Conservation (phyloP, 1,284 basidiomycete species). For the Termitomyces sp. region DNA sequence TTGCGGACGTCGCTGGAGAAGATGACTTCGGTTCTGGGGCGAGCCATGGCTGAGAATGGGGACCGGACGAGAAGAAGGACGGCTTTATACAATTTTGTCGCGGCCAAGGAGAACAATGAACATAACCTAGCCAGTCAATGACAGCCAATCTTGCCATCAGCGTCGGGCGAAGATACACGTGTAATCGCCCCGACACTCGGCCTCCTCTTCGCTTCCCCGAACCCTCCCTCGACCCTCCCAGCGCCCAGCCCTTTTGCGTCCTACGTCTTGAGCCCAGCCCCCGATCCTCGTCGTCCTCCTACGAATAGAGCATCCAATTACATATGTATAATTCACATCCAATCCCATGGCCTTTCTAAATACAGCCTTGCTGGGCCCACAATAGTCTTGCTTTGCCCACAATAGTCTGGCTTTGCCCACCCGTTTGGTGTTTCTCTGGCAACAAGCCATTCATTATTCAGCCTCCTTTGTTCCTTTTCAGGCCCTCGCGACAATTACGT, state of each 20-base stretch:
- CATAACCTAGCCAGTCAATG: not conserved
- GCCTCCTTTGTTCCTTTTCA: not conserved
- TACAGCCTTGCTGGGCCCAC: too few species aligned
- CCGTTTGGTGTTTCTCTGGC: too few species aligned
- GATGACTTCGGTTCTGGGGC: slow-evolving; percentile 47
- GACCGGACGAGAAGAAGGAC: not conserved
- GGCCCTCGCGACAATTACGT: slow-evolving; percentile 8
- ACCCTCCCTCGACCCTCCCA: too few species aligned
- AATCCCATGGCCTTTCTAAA: too few species aligned
- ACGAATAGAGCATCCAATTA: too few species aligned
- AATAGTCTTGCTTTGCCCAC: too few species aligned
- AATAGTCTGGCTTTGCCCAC: too few species aligned
- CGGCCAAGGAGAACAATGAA: not conserved
- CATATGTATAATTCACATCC: not conserved
- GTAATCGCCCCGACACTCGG: slow-evolving; percentile 31
- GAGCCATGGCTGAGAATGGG: slow-evolving; percentile 13
- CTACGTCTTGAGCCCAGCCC: too few species aligned
- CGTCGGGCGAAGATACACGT: slow-evolving; percentile 43
- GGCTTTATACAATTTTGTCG: not conserved
- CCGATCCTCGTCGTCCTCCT: not conserved
- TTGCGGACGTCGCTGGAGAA: slow-evolving; percentile 73
- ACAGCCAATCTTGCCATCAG: slow-evolving; percentile 25
- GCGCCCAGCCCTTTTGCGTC: too few species aligned
- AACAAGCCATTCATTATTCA: too few species aligned
- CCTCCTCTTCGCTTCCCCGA: not conserved